Base-by-base conservation (phyloP, 495 filamentous ascomycete genomes). In the Haplographium delicatum region DNA sequence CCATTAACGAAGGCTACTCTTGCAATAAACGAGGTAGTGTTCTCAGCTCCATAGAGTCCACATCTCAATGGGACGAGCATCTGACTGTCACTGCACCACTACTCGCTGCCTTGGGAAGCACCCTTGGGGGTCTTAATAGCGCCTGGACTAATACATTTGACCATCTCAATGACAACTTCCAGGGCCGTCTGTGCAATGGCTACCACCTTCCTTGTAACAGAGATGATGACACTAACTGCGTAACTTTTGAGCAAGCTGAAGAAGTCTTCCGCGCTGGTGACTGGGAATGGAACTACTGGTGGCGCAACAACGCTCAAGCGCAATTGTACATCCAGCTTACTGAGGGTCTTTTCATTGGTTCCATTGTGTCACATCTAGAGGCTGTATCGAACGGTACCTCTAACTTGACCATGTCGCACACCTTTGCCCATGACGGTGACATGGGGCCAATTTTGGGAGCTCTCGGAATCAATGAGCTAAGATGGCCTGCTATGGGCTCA, bases 201-300 rank as follows among this genome's bases (percentile, higher is more conserved):
- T 47, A 47, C 28, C n/a, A 47, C 3, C 44, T 47, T 3, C 44
- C 44, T 16, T 47, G 44, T 16, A 20, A 35, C 20, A 18, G 33
- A 8, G 4, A 13, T 23, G 20, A 47, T 16, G 20, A 13, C 9
- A 19, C 44, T 3, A 35, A 47, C 26, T 47, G 44, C 20, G 44
- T 47, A 2, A 34, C 6, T 2, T 34, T 37, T 26, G 44, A 3
- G 11, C 44, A 47, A 37, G 44, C 44, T 20, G 28, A 47, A 3
- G 44, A 47, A 24, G 30, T 47, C 16, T 47, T 47, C 20, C 27
- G 44, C 3, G 44, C 44, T n/a, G 44, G 44, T 2, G 44, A 47
- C 28, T 47, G 44, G 44, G 44, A 47, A 30, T 47, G 44, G 44
- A 47, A 47, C 16, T 47, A 47, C 28, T 47, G 35, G 27, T 47